These are phyloP conservation scores for Phytophthora ohioensis DNA, from an alignment of 352 stramenopile genomes.

Conservation along the genomic window DNA sequence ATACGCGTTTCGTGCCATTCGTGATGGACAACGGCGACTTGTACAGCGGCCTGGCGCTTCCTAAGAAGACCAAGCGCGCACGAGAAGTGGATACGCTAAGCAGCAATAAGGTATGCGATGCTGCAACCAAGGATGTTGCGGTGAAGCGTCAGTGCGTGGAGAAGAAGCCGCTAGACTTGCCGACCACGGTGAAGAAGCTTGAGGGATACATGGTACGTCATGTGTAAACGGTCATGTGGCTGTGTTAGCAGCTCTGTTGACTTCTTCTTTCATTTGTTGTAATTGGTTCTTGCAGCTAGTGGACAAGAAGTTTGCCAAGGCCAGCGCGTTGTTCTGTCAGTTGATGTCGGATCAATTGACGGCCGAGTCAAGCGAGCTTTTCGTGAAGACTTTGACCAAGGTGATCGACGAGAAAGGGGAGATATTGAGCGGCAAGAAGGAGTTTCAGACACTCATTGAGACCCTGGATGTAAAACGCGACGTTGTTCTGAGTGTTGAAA, in stretches of 20 bases:
- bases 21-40: slow-evolving; percentile 43
- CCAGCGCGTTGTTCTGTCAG: slow-evolving; percentile 60
- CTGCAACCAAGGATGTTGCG: neutral
- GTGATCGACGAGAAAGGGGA: slow-evolving; percentile 54
- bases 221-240: neutral
- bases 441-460: slow-evolving; percentile 63
- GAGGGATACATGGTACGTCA: slow-evolving; percentile 70
- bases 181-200: slow-evolving; percentile 58
- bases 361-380: slow-evolving; percentile 45
- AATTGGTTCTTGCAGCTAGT: slow-evolving; percentile 46
- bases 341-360: slow-evolving; percentile 59
- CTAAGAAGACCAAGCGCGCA: slow-evolving; percentile 57
- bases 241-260: neutral
- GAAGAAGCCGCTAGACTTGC: slow-evolving; percentile 49
- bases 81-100: slow-evolving; percentile 23
- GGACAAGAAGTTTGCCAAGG: slow-evolving; percentile 83
- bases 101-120: neutral
- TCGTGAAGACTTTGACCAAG: slow-evolving; percentile 55
- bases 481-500: slow-evolving; percentile 27
- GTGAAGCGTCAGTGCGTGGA: slow-evolving; percentile 42
- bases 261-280: neutral
- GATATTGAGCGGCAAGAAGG: slow-evolving; percentile 58
- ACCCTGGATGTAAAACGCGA: slow-evolving; percentile 49
- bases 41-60: slow-evolving; percentile 63
- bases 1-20: neutral